Evolutionary conservation across 1,284 basidiomycete genomes (phyloP).

Genomic region (Anthracocystis setariae): DNA sequence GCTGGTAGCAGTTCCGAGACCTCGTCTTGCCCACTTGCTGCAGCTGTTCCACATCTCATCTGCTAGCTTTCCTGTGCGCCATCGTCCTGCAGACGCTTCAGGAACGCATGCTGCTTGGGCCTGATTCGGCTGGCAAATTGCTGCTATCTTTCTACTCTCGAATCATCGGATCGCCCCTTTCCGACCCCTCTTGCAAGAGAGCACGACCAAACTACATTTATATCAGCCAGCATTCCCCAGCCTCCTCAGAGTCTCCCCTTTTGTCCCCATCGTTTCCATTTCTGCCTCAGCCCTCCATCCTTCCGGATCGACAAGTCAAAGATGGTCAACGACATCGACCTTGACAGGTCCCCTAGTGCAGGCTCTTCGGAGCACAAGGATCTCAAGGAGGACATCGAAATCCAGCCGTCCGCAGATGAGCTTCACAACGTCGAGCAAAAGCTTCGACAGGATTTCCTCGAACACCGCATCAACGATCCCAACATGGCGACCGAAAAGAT

Average conservation of each 20-base stretch:
- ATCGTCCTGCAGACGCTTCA: background rate
- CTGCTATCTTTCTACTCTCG: no score
- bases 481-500: conserved; percentile 52
- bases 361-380: conserved; percentile 30
- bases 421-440: conserved; percentile 45
- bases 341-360: conserved; percentile 25
- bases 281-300: background rate
- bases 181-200: no score
- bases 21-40: background rate
- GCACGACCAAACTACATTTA: background rate
- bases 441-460: conserved; percentile 43
- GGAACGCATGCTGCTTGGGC: background rate
- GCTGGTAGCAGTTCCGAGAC: background rate
- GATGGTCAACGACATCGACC: conserved; percentile 43
- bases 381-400: conserved; percentile 38
- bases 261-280: background rate
- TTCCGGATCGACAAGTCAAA: conserved; percentile 7
- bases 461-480: conserved; percentile 54
- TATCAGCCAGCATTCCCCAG: background rate
- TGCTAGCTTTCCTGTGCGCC: background rate
- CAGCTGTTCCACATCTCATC: background rate
- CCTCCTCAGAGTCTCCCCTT: background rate
- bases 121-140: no score
- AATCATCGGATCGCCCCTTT: conserved; percentile 1
- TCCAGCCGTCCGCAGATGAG: conserved; percentile 14